Base-by-base conservation (phyloP, 139 green algal genomes). In the Chlorella sp. region DNA sequence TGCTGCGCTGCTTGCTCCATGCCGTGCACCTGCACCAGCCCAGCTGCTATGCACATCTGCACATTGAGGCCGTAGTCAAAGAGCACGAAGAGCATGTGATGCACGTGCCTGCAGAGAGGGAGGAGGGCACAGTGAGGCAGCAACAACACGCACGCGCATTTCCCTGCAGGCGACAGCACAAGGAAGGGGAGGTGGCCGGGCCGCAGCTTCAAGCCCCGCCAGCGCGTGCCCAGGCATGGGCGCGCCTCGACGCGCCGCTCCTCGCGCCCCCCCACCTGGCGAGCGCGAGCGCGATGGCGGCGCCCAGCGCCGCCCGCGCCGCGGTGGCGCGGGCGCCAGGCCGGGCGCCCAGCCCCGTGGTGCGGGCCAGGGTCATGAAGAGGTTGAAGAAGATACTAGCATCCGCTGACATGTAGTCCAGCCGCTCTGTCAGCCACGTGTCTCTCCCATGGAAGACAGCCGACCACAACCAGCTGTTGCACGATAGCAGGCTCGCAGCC, bases 61-160 rank as follows among this genome's bases (percentile, higher is more conserved):
- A 97, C 89, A 76, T 97, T 95, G 60, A 76, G 88, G 8, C 91
- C 91, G 59, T 98, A 97, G 67, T 97, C 93, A 81, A 98, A 97
- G 60, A 91, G 88, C 1, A 97, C 73, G 1, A 79, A 38, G 19
- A 93, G 79, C 91, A 97, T 96, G 82, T 90, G 87, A 35, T 84
- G 68, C 33, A 93, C 68, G 71, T 97, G 93, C 14, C 25, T n/a
- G n/a, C n/a, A n/a, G n/a, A n/a, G n/a, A n/a, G n/a, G n/a, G n/a
- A n/a, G n/a, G n/a, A n/a, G n/a, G n/a, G n/a, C n/a, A n/a, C 62
- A 1, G 56, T 38, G 29, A 3, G 55, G 17, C 6, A 21, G 60
- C 21, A 89, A 53, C 14, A 67, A 12, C 27, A 55, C 25, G 8
- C 58, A 74, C 56, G 19, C 67, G 40, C n/a, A 63, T 62, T 8